A percentile compares a stretch with the other conserved stretches of the same genome.
Conservation (phyloP, 176 grass and related monocot genomes). For the Hyparrhenia diplandra region DNA sequence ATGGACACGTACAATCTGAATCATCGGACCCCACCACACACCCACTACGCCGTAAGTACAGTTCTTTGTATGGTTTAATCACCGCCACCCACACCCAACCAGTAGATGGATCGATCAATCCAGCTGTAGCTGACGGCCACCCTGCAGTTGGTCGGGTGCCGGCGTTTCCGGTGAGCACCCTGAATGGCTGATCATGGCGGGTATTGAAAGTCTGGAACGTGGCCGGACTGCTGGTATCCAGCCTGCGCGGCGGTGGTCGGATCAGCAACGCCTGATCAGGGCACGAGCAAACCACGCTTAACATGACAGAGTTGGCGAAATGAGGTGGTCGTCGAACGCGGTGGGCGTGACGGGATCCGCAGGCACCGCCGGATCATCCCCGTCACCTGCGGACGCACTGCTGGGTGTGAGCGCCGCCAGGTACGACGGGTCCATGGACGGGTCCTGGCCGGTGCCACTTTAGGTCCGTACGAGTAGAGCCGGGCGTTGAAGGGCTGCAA, state of each 20-base stretch:
- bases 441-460: constrained; percentile 42
- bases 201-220: constrained; percentile 45
- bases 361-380: constrained; percentile 10
- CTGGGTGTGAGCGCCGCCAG: constrained; percentile 35
- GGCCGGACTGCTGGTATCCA: constrained; percentile 42
- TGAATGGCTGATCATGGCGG: constrained; percentile 59
- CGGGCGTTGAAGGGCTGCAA: constrained; percentile 67
- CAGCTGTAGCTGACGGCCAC: constrained; percentile 21
- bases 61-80: neutral
- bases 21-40: neutral
- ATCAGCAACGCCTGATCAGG: constrained; percentile 69
- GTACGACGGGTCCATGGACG: constrained; percentile 58
- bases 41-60: neutral
- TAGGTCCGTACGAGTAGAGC: constrained; percentile 48
- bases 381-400: constrained; percentile 45
- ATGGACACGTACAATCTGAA: neutral
- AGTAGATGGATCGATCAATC: neutral
- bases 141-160: constrained; percentile 69
- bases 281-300: constrained; percentile 67
- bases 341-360: constrained; percentile 66
- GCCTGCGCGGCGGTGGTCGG: constrained; percentile 42
- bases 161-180: constrained; percentile 48
- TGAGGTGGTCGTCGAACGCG: constrained; percentile 79
- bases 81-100: neutral
- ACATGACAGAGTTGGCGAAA: constrained; percentile 44